Conservation (phyloP, 2,329 filamentous ascomycete species). For the Talaromyces sp. region DNA sequence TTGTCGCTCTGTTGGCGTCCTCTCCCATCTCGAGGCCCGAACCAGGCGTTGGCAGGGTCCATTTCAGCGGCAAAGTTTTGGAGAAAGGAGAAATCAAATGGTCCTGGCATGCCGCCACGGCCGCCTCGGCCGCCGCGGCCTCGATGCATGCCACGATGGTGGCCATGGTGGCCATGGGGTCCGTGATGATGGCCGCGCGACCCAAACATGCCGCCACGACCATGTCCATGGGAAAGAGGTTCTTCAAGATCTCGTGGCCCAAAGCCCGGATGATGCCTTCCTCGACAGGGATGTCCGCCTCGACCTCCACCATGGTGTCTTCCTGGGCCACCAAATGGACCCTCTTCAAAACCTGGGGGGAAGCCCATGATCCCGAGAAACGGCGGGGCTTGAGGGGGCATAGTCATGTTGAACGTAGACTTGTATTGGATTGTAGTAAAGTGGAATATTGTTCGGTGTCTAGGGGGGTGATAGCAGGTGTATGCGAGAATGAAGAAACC, state of each 20-base stretch:
- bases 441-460: neutral
- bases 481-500: neutral
- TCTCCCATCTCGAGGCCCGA: neutral
- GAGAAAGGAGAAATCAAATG: constrained; percentile 18
- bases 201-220: neutral
- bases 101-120: constrained; percentile 9
- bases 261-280: neutral
- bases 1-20: constrained; percentile 9
- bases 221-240: neutral
- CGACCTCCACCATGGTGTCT: neutral
- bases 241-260: neutral
- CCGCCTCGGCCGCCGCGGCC: constrained; percentile 15
- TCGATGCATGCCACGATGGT: constrained; percentile 15
- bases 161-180: neutral
- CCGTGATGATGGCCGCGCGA: neutral
- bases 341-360: neutral
- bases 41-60: constrained; percentile 19
- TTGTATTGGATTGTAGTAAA: neutral
- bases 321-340: neutral
- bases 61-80: constrained; percentile 25
- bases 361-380: neutral
- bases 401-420: neutral
- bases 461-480: neutral
- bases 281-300: neutral
- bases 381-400: neutral